Base-by-base conservation (phyloP, 2,329 filamentous ascomycete genomes). In the Aspergillus sojae region DNA sequence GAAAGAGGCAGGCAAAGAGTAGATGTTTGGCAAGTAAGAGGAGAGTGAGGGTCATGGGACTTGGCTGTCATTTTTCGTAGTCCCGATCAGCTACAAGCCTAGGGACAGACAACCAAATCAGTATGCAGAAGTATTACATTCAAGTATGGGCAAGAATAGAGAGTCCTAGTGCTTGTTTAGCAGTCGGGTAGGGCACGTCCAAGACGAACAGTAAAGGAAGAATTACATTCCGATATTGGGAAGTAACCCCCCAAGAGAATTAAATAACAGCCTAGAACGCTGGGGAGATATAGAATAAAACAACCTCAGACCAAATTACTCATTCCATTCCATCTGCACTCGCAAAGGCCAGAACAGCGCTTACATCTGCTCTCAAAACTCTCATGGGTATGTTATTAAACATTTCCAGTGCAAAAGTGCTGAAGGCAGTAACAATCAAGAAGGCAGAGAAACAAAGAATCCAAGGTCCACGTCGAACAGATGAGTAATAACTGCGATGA, bases 381-480 rank as follows among this genome's bases (percentile, higher is more conserved):
- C 64, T 68, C 64, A 71, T 68, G 71, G 70, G 70, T 71, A 72
- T 72, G 71, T 70, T 59, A 65, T 67, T 65, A 61, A 62, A 70
- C 63, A 67, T 65, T 62, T 69, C 60, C 65, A 64, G 67, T 62
- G 66, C 63, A 66, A 67, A 71, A 67, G 62, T 65, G 62, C 64
- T 62, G 61, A 66, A 63, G 63, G 60, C 61, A 61, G 63, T 62
- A 69, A 63, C 43, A 65, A 65, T 65, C 62, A 70, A 68, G 57
- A 69, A 65, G 62, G 55, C 55, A 57, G 58, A 62, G 57, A 66
- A 63, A 62, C 50, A 65, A 52, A 63, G 28, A 62, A 65, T 64
- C 65, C 68, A 68, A 69, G 56, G 46, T 60, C 45, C 59, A 62
- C 43, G 59, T 57, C 26, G 53, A 56, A 60, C 53, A 65, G 54